A percentile compares a stretch with the other conserved stretches of the same genome.
phyloP scores from a whole-genome alignment of 192 early-diverging fungal genomes.

The Chytriomyces confervae region DNA sequence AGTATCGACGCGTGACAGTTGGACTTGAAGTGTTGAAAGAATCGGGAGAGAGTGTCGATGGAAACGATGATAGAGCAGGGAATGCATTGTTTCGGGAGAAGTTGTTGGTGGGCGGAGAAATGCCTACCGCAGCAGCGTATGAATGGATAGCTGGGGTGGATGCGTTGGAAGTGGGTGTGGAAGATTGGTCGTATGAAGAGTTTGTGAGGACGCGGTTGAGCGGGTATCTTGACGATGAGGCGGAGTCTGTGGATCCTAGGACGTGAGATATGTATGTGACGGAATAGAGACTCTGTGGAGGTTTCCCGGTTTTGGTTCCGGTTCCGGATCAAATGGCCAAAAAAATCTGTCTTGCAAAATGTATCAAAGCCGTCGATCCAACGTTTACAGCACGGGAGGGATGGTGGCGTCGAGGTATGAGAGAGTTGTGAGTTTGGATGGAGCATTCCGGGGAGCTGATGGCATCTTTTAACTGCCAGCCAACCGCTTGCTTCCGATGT shows the following conservation, averaged over 20 bases:
- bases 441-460: too few relatives aligned
- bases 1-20: slow-evolving; percentile 20
- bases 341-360: not conserved
- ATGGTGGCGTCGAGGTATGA: slow-evolving; percentile 61
- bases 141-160: slow-evolving; percentile 15
- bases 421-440: too few relatives aligned
- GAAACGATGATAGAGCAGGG: not conserved
- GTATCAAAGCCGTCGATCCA: slow-evolving; percentile 26
- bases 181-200: slow-evolving; percentile 20
- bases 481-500: slow-evolving; percentile 76
- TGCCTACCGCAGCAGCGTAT: slow-evolving; percentile 15
- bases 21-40: not conserved
- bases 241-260: too few relatives aligned
- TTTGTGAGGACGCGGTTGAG: not conserved
- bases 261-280: too few relatives aligned
- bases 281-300: too few relatives aligned
- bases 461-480: slow-evolving; percentile 22
- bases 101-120: not conserved
- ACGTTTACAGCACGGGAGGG: slow-evolving; percentile 63
- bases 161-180: not conserved
- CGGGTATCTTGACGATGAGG: not conserved
- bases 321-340: too few relatives aligned
- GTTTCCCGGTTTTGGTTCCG: too few relatives aligned
- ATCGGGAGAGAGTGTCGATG: not conserved
- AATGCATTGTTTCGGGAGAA: not conserved